Evolutionary conservation across 2,329 filamentous ascomycete genomes (phyloP), one percentile per base, ranked within the genome.

Genomic region (Alternaria novae-zelandiae): DNA sequence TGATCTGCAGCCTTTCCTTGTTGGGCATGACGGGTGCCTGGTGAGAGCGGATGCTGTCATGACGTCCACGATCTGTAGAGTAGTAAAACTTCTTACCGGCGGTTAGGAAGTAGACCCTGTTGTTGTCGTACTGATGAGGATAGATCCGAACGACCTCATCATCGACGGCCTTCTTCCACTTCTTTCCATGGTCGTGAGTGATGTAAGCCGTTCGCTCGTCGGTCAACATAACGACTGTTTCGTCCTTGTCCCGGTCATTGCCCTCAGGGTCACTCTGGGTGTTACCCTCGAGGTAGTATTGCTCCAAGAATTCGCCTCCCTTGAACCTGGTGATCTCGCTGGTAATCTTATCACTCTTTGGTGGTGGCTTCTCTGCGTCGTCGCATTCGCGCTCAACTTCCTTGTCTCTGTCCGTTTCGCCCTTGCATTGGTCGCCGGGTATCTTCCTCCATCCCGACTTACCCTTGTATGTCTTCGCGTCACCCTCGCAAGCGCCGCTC

Each of bases 381-480:
- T 86, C 86, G 81, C 96, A 99, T 62, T 91, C 87, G 64, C 89
- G 87, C 70, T 97, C 90, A 13, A 93, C 86, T 13, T 82, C 74
- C 54, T 84, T 76, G 54, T 84, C 83, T 56, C 81, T 80, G 32
- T 80, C 75, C 9, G 78, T 78, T 13, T 79, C 79, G 36, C 81
- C 78, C 49, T 80, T 76, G 71, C 84, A 86, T n/a, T 82, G 79
- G 61, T 86, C 83, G 8, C 84, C 84, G 28, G 96, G 95, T 64
- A 99, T 98, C 70, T 95, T 86, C 63, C 95, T 90, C 88, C 93
- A 99, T 25, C 96, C 96, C 28, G 94, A 97, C 4, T 91, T 91
- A 12, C 93, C 96, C 80, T 86, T 89, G 81, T 94, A 99, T 2
- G 84, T 93, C 62, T 91, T 90, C 9, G 90, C 87, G 4, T 87